Evolutionary conservation across 108 stramenopile species (phyloP).

Genomic region (Skeletonema menzelii): DNA sequence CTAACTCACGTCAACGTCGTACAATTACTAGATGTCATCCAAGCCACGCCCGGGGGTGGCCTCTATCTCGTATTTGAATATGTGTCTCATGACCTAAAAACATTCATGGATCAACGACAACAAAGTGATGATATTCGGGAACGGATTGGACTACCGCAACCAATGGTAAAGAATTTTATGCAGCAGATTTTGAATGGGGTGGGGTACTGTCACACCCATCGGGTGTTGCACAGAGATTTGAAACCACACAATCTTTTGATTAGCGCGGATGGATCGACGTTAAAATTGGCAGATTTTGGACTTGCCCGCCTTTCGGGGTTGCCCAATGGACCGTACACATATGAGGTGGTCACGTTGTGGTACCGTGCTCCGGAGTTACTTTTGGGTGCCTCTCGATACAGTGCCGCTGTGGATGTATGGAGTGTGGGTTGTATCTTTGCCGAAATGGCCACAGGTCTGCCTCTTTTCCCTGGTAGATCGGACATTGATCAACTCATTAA

Average conservation of each 20-base stretch:
- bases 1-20: constrained; percentile 88
- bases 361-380: constrained; percentile 98
- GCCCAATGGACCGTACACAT: constrained; percentile 85
- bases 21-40: constrained; percentile 74
- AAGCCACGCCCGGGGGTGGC: constrained; percentile 71
- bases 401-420: constrained; percentile 94
- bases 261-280: constrained; percentile 70
- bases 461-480: constrained; percentile 82
- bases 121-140: constrained; percentile 71
- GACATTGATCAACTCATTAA: constrained; percentile 91
- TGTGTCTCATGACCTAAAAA: constrained; percentile 83
- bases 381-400: constrained; percentile 88
- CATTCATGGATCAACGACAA: constrained; percentile 79
- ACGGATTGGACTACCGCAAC: constrained; percentile 67
- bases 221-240: constrained; percentile 91
- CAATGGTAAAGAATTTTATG: constrained; percentile 74
- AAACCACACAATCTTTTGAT: constrained; percentile 92
- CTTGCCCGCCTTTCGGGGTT: constrained; percentile 88
- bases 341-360: constrained; percentile 97
- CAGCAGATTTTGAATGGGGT: constrained; percentile 85
- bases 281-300: constrained; percentile 98
- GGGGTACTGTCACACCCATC: constrained; percentile 86
- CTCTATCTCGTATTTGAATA: constrained; percentile 90
- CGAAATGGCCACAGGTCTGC: constrained; percentile 93
- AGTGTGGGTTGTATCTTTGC: constrained; percentile 97